Conservation (phyloP, 2,329 filamentous ascomycete genomes). For the Talaromyces marneffei region DNA sequence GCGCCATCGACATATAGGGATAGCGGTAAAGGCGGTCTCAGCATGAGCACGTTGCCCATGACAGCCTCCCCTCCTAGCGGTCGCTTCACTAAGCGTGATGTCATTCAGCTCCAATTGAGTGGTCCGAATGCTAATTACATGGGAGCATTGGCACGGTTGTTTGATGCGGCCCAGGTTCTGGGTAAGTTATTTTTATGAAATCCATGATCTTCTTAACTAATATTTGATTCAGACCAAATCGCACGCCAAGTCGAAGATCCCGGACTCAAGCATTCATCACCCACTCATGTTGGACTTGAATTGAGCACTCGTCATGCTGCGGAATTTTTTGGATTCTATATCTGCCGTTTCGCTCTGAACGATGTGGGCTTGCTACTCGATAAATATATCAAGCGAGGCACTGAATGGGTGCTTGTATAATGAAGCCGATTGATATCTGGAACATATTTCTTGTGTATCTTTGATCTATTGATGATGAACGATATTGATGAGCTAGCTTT, state of each 20-base stretch:
- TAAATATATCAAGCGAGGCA: constrained; percentile 94
- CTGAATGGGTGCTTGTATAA: constrained; percentile 73
- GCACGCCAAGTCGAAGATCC: constrained; percentile 94
- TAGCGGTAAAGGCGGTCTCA: constrained; percentile 54
- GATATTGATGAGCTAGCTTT: constrained; percentile 12
- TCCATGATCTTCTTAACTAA: background rate
- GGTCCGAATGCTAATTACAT: constrained; percentile 90
- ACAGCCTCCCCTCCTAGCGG: constrained; percentile 52
- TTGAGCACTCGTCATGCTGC: constrained; percentile 87
- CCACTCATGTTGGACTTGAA: constrained; percentile 91
- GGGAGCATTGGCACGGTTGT: constrained; percentile 79
- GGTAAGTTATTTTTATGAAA: constrained; percentile 52
- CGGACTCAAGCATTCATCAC: constrained; percentile 81
- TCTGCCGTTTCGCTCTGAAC: constrained; percentile 87
- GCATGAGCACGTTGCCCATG: constrained; percentile 74
- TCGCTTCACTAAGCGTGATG: constrained; percentile 65
- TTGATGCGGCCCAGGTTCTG: constrained; percentile 86
- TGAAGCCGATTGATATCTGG: background rate
- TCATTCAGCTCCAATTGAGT: constrained; percentile 62
- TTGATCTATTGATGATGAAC: constrained; percentile 8
- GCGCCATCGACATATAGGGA: constrained; percentile 33
- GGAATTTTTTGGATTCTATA: constrained; percentile 96
- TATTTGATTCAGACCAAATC: constrained; percentile 66
- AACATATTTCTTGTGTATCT: background rate
- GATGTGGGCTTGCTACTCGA: constrained; percentile 82